These are phyloP conservation scores for Leishmania martiniquensis DNA, from an alignment of 208 protist genomes.

Conservation along the genomic window DNA sequence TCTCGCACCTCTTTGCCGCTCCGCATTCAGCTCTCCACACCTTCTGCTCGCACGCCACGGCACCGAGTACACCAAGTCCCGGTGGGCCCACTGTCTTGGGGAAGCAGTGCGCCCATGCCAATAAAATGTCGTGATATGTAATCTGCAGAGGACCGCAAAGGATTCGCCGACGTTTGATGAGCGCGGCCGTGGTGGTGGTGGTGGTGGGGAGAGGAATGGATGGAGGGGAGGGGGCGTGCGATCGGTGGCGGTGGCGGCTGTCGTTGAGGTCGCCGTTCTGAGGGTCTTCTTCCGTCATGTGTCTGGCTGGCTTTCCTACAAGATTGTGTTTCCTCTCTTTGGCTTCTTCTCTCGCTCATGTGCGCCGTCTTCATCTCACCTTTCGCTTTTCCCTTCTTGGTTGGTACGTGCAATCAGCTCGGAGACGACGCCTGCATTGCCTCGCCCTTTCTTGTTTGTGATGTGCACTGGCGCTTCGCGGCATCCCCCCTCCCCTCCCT, in stretches of 20 bases:
- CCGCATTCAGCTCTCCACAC: neutral
- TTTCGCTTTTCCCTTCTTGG: neutral
- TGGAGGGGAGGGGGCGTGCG: no score
- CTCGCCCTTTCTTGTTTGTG: neutral
- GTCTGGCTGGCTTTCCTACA: neutral
- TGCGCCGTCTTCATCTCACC: neutral
- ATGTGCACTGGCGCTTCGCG: neutral
- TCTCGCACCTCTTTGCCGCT: neutral
- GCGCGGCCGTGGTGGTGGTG: neutral
- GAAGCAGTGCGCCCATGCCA: neutral
- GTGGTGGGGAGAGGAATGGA: no score
- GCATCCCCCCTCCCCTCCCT: no score
- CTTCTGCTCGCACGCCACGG: neutral
- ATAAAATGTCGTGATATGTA: neutral
- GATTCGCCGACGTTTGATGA: neutral
- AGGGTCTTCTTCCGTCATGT: neutral
- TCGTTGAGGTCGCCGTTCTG: neutral
- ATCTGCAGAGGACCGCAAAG: neutral
- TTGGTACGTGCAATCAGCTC: neutral
- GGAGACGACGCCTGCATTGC: neutral
- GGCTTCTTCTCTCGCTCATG: neutral
- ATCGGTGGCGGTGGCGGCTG: neutral
- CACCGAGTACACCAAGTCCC: neutral
- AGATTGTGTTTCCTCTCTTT: neutral
- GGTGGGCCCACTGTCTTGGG: constrained; percentile 3